Base-by-base conservation (phyloP, 345 rosid genomes). In the Psidium friedrichsthalianum region DNA sequence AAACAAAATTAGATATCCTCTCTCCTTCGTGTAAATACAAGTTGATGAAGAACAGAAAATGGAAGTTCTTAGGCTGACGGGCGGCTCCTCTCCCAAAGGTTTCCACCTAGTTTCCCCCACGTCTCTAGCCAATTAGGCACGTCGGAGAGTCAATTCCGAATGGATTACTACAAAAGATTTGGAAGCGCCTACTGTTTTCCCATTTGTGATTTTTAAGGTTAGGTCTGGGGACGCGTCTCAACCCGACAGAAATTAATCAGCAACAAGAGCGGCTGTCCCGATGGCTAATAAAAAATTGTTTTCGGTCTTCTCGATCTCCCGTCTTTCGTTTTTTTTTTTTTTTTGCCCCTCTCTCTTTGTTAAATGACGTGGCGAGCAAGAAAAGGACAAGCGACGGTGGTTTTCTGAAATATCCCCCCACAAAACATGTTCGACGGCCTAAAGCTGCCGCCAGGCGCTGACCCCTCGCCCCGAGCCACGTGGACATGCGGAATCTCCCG, bases 371-470 rank as follows among this genome's bases (percentile, higher is more conserved):
- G 76, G 42, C 21, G 11, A 64, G 76, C 9, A 2, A 56, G 32
- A 40, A 36, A 56, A 36, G 51, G 84, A 83, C 59, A 56, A 83
- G 42, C 76, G 15, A 82, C 5, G n/a, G 9, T 10, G 22, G 29
- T 82, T 14, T 20, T 25, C 29, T 22, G 12, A 51, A 44, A 51
- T 18, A 82, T n/a, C 32, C 16, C 13, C 56, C 18, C 83, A 36
- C 36, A 3, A 36, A 36, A 36, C 36, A 36, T 29, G 56, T 86
- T 51, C 87, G 25, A 82, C 84, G 82, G 82, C 59, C 40, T 21
- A 49, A 52, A 82, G 52, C 87, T 86, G 85, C 87, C 82, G 85
- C 64, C 87, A 49, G 22, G 84, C 61, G 51, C 81, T 20, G 82
- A 80, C 59, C 47, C 16, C 25, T 40, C 58, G 24, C 22, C 13